A percentile compares a stretch with the other conserved stretches of the same genome.
phyloP scores from a whole-genome alignment of 202 grass and related monocot species.

The Bolboschoenoplectus hybrid region DNA sequence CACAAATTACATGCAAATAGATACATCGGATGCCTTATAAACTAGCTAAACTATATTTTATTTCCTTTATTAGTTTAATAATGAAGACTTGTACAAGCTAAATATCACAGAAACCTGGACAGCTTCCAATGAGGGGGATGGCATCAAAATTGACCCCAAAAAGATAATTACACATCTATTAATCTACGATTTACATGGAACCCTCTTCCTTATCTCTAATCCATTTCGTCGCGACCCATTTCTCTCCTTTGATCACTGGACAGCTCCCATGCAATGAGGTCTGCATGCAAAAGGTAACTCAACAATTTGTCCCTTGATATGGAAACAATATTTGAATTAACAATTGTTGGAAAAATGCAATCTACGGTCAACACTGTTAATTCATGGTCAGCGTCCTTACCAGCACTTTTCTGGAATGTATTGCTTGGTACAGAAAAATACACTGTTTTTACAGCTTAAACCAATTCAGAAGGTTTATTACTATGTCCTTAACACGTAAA shows the following conservation, averaged over 20 bases:
- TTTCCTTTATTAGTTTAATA: constrained; percentile 12
- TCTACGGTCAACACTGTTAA: neutral
- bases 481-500: neutral
- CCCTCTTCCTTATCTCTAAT: constrained; percentile 56
- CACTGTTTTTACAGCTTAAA: constrained; percentile 1
- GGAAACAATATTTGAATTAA: neutral
- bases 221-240: constrained; percentile 99
- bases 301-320: neutral
- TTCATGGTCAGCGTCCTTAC: neutral
- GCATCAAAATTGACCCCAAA: constrained; percentile 5
- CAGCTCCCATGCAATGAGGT: constrained; percentile 95
- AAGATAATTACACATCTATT: constrained; percentile 10
- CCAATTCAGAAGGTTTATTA: neutral
- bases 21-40: neutral
- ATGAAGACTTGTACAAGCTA: constrained; percentile 21
- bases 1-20: neutral
- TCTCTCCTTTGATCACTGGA: constrained; percentile 86
- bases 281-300: constrained; percentile 41
- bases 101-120: constrained; percentile 6
- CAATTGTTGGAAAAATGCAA: neutral
- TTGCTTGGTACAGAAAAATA: neutral
- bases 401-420: neutral
- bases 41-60: neutral
- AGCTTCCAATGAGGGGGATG: constrained; percentile 7
- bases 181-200: constrained; percentile 26